Percentiles rank a stretch among this genome's conserved stretches.
Evolutionary conservation across 495 filamentous ascomycete genomes (phyloP).

Genomic region (Tuber brumale): DNA sequence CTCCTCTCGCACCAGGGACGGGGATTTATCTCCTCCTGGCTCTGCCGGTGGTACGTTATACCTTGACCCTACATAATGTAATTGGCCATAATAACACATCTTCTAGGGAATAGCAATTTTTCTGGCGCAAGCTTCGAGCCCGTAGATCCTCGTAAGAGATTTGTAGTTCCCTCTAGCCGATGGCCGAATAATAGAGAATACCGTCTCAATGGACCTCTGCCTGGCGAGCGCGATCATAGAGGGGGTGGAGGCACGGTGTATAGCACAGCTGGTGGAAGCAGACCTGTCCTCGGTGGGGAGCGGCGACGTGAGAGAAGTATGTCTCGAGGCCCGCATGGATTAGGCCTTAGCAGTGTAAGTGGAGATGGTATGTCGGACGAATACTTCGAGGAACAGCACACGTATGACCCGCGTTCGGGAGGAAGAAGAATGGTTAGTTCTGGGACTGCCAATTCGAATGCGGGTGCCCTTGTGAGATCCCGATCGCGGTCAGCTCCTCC

Average conservation of each 20-base stretch:
- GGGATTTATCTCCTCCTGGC: slow-evolving; percentile 30
- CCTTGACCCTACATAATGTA: not conserved
- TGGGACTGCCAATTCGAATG: slow-evolving; percentile 15
- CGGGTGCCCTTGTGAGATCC: slow-evolving; percentile 34
- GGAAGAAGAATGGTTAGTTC: slow-evolving; percentile 20
- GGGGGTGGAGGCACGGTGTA: slow-evolving; percentile 32
- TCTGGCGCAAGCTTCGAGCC: slow-evolving; percentile 31
- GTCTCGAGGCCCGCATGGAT: slow-evolving; percentile 31
- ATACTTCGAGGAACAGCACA: slow-evolving; percentile 25
- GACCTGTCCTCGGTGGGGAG: slow-evolving; percentile 32
- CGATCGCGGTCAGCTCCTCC: slow-evolving; percentile 37
- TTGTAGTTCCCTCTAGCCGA: slow-evolving; percentile 25
- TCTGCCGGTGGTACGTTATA: slow-evolving; percentile 22
- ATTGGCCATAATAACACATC: slow-evolving; percentile 12
- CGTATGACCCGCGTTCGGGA: slow-evolving; percentile 14
- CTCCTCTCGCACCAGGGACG: slow-evolving; percentile 31
- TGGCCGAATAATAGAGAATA: slow-evolving; percentile 23
- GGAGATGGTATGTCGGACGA: slow-evolving; percentile 22
- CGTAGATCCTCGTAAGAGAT: slow-evolving; percentile 24
- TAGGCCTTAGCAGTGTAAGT: slow-evolving; percentile 22
- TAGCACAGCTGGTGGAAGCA: slow-evolving; percentile 21
- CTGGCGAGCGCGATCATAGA: slow-evolving; percentile 18
- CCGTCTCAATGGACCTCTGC: slow-evolving; percentile 26
- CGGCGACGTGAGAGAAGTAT: slow-evolving; percentile 29
- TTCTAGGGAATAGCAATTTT: slow-evolving; percentile 34